These are phyloP conservation scores for Manihot esculenta DNA, from an alignment of 441 rosid species.

Conservation along the genomic window DNA sequence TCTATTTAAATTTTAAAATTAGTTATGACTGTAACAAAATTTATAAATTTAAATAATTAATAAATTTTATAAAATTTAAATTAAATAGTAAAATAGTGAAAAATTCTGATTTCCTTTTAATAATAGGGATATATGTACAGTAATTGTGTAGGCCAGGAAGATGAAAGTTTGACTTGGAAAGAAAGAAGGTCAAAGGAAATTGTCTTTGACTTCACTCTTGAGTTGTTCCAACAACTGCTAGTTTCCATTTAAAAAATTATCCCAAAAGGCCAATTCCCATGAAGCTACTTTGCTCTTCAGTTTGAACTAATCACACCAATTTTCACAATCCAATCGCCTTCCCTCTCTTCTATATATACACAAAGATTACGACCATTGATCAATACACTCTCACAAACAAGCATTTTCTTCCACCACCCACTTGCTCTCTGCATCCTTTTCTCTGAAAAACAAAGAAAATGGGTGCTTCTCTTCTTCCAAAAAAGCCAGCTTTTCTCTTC, in stretches of 20 bases:
- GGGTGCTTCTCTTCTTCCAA: slow-evolving; percentile 35
- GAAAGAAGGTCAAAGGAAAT: slow-evolving; percentile 26
- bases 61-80: too few species aligned
- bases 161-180: slow-evolving; percentile 20
- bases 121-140: too few species aligned
- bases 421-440: background rate
- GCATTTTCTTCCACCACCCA: background rate
- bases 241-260: background rate
- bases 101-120: too few species aligned
- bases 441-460: slow-evolving; percentile 20
- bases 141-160: too few species aligned
- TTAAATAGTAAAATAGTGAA: too few species aligned
- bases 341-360: slow-evolving; percentile 9
- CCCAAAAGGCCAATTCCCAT: background rate
- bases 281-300: background rate
- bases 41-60: too few species aligned
- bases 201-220: slow-evolving; percentile 34
- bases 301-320: background rate
- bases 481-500: slow-evolving; percentile 27
- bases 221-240: slow-evolving; percentile 23
- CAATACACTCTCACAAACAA: background rate
- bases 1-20: too few species aligned
- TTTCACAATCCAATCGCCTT: background rate
- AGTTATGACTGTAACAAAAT: too few species aligned
- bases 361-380: background rate